Conservation (phyloP, 345 rosid species). For the Orychophragmus violaceus region DNA sequence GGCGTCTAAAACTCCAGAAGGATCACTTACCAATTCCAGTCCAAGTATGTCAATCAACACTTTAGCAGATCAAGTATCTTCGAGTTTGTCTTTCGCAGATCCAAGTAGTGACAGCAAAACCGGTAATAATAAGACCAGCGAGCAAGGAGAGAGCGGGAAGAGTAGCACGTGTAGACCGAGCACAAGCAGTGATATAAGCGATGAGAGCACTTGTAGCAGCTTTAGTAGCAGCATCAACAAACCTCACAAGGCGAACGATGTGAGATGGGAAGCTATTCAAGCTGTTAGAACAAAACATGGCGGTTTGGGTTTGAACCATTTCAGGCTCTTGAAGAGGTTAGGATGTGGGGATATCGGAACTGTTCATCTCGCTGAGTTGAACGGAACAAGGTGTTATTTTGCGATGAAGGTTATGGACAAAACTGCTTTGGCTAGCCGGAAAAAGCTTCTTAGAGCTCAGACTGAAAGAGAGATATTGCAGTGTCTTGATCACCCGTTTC, state of each 20-base stretch:
- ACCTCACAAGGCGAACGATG: slow-evolving; percentile 77
- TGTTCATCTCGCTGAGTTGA: slow-evolving; percentile 70
- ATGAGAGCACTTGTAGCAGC: slow-evolving; percentile 78
- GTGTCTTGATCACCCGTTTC: slow-evolving; percentile 75
- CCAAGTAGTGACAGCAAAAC: slow-evolving; percentile 36
- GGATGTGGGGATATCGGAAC: slow-evolving; percentile 83
- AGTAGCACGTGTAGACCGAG: slow-evolving; percentile 61
- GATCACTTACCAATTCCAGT: slow-evolving; percentile 30
- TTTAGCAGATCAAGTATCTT: slow-evolving; percentile 45
- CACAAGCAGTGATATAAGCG: slow-evolving; percentile 74
- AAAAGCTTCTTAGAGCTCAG: slow-evolving; percentile 76
- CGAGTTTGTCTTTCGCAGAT: slow-evolving; percentile 43
- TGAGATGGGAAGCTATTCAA: slow-evolving; percentile 74
- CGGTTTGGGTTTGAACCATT: slow-evolving; percentile 59
- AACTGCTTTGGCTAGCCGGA: slow-evolving; percentile 63
- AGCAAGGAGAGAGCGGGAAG: slow-evolving; percentile 57
- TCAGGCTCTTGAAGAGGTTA: slow-evolving; percentile 65
- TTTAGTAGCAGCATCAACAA: slow-evolving; percentile 63
- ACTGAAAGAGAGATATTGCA: slow-evolving; percentile 78
- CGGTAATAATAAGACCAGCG: slow-evolving; percentile 30
- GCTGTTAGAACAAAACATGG: slow-evolving; percentile 68
- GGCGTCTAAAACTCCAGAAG: slow-evolving; percentile 52
- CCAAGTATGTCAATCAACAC: slow-evolving; percentile 32
- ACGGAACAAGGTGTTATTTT: slow-evolving; percentile 61
- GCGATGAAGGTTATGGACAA: slow-evolving; percentile 81